Base-by-base conservation (phyloP, 305 asterid genomes). In the Solanum hybrid region DNA sequence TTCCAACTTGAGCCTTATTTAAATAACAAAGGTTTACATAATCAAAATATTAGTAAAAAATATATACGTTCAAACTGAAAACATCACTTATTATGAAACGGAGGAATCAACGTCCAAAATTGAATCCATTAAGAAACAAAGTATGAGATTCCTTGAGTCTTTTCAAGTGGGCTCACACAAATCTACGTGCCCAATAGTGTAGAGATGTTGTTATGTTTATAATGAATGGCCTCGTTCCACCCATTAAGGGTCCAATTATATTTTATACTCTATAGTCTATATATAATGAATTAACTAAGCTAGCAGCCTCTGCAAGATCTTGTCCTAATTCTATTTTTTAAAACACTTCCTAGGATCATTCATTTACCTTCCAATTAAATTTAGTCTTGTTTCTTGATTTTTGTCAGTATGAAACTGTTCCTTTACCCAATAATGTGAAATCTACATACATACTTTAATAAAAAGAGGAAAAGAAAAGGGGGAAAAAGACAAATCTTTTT, bases 81-180 rank as follows among this genome's bases (percentile, higher is more conserved):
- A 32, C 0, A 76, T 13, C 36, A 73, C 11, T 31, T 29, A 76
- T 76, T 15, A 32, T 73, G 22, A 32, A 17, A 31, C 1, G 0
- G 0, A 13, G 1, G 1, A 31, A 76, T 33, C 4, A 13, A n/a
- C n/a, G 2, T n/a, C 1, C 0, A 61, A 85, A 32, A 22, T 22
- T 73, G 86, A 91, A 92, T 90, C 93, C 93, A 93, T 93, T 92
- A 93, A 93, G 89, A 92, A 92, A 91, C 92, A 87, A 61, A 91
- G 91, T 94, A 90, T 91, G 90, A 92, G 95, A 91, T 92, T 92
- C 93, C 90, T 90, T 89, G 89, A 94, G 90, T 93, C 94, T 93
- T 92, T 95, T 90, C 90, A 92, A 93, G 98, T 95, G 95, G 97
- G 96, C 95, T 91, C 96, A 92, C 93, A 93, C 95, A 92, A 93